A percentile compares a stretch with the other conserved stretches of the same genome.
These are phyloP conservation scores for Escallonia rubra DNA, from an alignment of 129 eudicot species.

Conservation along the genomic window DNA sequence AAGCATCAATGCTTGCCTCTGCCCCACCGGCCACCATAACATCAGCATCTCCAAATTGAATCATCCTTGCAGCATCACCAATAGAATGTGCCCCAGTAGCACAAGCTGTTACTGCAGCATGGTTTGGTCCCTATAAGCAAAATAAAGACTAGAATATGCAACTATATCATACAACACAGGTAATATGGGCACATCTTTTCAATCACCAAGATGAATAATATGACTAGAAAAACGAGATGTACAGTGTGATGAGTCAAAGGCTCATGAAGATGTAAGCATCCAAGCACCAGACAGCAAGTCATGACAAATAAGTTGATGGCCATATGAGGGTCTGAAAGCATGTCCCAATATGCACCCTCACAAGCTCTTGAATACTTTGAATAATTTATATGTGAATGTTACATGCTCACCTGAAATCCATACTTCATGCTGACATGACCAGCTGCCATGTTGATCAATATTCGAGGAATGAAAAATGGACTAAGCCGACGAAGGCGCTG, in stretches of 20 bases:
- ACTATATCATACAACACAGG: constrained; percentile 13
- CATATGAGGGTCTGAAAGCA: neutral
- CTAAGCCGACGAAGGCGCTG: constrained; percentile 86
- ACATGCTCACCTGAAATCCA: constrained; percentile 78
- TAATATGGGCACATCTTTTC: neutral
- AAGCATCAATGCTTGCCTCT: constrained; percentile 96
- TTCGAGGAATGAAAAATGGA: constrained; percentile 93
- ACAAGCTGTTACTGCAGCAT: constrained; percentile 99
- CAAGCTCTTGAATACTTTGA: neutral
- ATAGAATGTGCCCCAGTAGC: constrained; percentile 97
- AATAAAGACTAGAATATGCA: constrained; percentile 38
- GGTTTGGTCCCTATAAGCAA: constrained; percentile 96
- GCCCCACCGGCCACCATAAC: constrained; percentile 99
- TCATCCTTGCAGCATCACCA: constrained; percentile 98
- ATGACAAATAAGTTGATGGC: neutral
- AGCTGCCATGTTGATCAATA: constrained; percentile 96
- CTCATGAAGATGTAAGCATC: neutral
- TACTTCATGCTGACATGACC: constrained; percentile 99
- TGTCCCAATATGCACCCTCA: neutral
- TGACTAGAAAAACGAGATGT: neutral
- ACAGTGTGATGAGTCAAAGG: neutral
- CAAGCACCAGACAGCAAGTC: neutral
- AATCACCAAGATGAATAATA: neutral
- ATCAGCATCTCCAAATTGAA: constrained; percentile 91
- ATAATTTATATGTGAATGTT: neutral